Evolutionary conservation across 2,329 filamentous ascomycete genomes (phyloP).

Genomic region (Berkeleyomyces basicola): DNA sequence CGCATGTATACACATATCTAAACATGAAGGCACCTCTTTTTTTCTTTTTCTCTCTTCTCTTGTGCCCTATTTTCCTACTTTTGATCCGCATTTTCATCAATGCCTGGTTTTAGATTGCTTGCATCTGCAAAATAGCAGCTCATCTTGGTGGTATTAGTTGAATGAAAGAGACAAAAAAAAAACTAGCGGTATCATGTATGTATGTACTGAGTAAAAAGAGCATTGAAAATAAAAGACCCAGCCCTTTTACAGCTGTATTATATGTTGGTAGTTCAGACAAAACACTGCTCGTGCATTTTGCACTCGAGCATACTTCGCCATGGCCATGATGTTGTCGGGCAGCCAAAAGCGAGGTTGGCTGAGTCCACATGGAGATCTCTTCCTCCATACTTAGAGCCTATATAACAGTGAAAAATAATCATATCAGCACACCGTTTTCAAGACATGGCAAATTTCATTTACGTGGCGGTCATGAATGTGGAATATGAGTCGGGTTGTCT

Average conservation of each 20-base stretch:
- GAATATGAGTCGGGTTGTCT: neutral
- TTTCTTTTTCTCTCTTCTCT: neutral
- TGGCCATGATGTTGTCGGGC: neutral
- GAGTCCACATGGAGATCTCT: neutral
- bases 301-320: neutral
- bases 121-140: neutral
- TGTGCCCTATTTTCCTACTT: too few species aligned
- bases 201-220: neutral
- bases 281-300: neutral
- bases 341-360: neutral
- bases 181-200: neutral
- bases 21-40: too few species aligned
- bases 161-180: too few species aligned
- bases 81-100: too few species aligned
- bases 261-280: neutral
- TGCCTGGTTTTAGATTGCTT: neutral
- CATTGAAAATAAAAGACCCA: neutral
- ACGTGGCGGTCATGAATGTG: neutral
- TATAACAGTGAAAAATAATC: neutral
- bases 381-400: slow-evolving; percentile 6
- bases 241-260: neutral
- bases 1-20: neutral
- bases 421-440: slow-evolving; percentile 6
- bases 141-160: neutral
- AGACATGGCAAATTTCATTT: neutral